Evolutionary conservation across 2,329 filamentous ascomycete species (phyloP), one percentile per base, ranked within the genome.

Genomic region (Aspergillus bombycis): DNA sequence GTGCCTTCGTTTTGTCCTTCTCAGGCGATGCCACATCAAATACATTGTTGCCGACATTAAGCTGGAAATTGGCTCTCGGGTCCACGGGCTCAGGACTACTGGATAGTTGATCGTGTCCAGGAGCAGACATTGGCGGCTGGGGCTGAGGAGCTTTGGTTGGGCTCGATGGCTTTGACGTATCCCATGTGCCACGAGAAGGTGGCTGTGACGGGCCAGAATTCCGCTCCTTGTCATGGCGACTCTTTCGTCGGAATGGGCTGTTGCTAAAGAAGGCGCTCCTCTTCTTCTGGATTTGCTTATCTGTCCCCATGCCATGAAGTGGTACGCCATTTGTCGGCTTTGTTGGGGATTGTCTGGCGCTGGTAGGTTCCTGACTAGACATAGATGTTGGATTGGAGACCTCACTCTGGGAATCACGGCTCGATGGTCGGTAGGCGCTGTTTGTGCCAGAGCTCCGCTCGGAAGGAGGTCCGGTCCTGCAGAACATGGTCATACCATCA

Each of bases 401-500:
- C 68, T 97, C 94, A 78, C 94, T 98, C 70, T 92, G 89, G 56
- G 92, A 95, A 72, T 96, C 94, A 68, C 91, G 88, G 76, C 93
- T 97, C 16, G 90, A 90, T 54, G 93, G 92, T 53, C 93, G 86
- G 57, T 86, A 88, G 28, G 89, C 86, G 65, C 88, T 90, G 30
- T 65, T 65, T 52, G 86, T 88, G 26, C 85, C 85, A 30, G 89
- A 90, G 78, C 85, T 93, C 78, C 80, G 87, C 79, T 89, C 88
- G n/a, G 88, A 90, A 57, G 85, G 85, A 45, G 89, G 86, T 4
- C 89, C 91, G 45, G 91, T 89, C 64, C 93, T 89, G 78, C 94
- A 98, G 66, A 97, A 90, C 87, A 98, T 96, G 0, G 94, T 97
- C 93, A 98, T 98, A 5, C 94, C 94, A 75, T 98, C 94, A 77